phyloP scores from a whole-genome alignment of 1,139 yeast species.

The Nakaseomyces bracarensis region DNA sequence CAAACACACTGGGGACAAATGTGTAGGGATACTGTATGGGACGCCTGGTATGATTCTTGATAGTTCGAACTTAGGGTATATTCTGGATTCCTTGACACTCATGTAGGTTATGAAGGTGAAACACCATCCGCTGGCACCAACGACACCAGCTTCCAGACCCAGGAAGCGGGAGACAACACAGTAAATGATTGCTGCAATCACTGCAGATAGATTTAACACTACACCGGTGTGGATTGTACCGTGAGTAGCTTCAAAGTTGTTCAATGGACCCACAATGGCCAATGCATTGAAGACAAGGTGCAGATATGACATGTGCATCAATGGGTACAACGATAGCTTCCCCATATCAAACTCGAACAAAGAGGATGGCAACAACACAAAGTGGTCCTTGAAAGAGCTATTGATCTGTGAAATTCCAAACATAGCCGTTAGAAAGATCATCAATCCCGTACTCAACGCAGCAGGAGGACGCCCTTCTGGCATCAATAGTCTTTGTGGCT shows the following conservation, averaged over 20 bases:
- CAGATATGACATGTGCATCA: slow-evolving; percentile 53
- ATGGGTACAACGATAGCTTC: slow-evolving; percentile 64
- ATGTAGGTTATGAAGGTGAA: slow-evolving; percentile 62
- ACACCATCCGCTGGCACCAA: slow-evolving; percentile 69
- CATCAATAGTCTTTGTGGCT: slow-evolving; percentile 9
- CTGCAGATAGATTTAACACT: slow-evolving; percentile 64
- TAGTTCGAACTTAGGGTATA: slow-evolving; percentile 36
- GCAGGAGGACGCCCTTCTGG: slow-evolving; percentile 40
- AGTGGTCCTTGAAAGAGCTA: slow-evolving; percentile 31
- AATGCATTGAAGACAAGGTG: slow-evolving; percentile 61
- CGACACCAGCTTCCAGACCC: slow-evolving; percentile 46
- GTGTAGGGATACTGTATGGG: slow-evolving; percentile 46
- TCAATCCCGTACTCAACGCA: slow-evolving; percentile 60
- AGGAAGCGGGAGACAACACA: slow-evolving; percentile 48
- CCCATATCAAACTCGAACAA: slow-evolving; percentile 50
- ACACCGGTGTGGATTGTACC: slow-evolving; percentile 89
- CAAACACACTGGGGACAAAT: slow-evolving; percentile 49
- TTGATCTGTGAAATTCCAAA: slow-evolving; percentile 33
- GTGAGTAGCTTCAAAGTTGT: slow-evolving; percentile 61
- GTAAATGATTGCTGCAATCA: slow-evolving; percentile 60
- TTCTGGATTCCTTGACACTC: slow-evolving; percentile 50
- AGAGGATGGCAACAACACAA: slow-evolving; percentile 48
- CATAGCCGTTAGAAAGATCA: slow-evolving; percentile 44
- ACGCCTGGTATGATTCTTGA: slow-evolving; percentile 2
- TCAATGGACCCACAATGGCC: slow-evolving; percentile 52